Evolutionary conservation across 2,329 filamentous ascomycete genomes (phyloP).

Genomic region (Aspergillus fructus): DNA sequence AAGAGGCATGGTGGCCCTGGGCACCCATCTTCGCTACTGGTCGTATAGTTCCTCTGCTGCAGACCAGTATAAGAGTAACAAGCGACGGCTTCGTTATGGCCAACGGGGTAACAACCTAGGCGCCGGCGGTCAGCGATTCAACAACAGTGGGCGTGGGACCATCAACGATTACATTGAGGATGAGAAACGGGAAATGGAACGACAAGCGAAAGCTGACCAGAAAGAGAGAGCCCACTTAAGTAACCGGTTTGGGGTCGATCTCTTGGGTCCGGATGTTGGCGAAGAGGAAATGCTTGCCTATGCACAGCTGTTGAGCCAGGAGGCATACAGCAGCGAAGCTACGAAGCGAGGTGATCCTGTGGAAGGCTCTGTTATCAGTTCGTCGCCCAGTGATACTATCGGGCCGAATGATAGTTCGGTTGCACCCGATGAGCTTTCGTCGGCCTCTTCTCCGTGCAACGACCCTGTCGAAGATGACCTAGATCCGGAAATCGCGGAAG

Average conservation of each 20-base stretch:
- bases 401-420: constrained; percentile 32
- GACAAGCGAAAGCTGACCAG: constrained; percentile 65
- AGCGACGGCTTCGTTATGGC: constrained; percentile 72
- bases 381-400: constrained; percentile 38
- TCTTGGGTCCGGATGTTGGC: constrained; percentile 57
- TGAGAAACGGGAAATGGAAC: constrained; percentile 77
- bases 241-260: constrained; percentile 78
- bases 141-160: constrained; percentile 64
- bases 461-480: constrained; percentile 49
- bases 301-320: constrained; percentile 62
- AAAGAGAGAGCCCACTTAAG: constrained; percentile 70
- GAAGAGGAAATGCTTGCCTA: constrained; percentile 65
- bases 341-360: constrained; percentile 45
- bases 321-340: constrained; percentile 53
- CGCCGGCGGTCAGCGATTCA: constrained; percentile 56
- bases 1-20: constrained; percentile 82
- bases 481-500: constrained; percentile 62
- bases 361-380: constrained; percentile 40
- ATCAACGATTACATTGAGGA: constrained; percentile 80
- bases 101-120: constrained; percentile 61
- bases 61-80: constrained; percentile 71
- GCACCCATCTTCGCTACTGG: constrained; percentile 88
- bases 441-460: constrained; percentile 37
- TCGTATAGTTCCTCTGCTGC: constrained; percentile 80
- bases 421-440: constrained; percentile 30